phyloP scores from a whole-genome alignment of 345 rosid genomes.

The Populus davidiana region DNA sequence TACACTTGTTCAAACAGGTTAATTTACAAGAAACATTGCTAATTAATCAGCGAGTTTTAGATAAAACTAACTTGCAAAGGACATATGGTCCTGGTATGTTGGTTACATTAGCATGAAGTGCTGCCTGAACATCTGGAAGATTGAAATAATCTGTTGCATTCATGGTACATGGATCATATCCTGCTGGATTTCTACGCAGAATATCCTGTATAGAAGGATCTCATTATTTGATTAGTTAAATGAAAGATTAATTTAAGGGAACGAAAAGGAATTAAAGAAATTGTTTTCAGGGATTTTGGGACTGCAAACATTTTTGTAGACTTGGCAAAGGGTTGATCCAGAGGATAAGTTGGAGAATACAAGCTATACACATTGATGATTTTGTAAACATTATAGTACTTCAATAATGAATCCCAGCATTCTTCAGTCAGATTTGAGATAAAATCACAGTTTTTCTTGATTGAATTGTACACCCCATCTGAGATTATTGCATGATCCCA shows the following conservation, averaged over 20 bases:
- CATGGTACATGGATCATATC: conserved; percentile 14
- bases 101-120: conserved; percentile 19
- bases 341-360: too few species aligned
- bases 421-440: too few species aligned
- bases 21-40: not conserved
- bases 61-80: conserved; percentile 12
- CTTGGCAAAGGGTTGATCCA: too few species aligned
- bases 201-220: not conserved
- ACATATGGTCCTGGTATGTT: conserved; percentile 6
- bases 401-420: too few species aligned
- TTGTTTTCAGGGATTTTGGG: too few species aligned
- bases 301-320: too few species aligned
- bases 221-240: too few species aligned
- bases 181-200: not conserved
- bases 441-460: not conserved
- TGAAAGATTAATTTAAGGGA: too few species aligned
- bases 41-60: not conserved
- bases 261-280: too few species aligned
- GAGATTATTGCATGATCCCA: not conserved
- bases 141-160: conserved; percentile 6
- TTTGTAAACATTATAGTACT: too few species aligned
- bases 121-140: conserved; percentile 20
- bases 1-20: not conserved
- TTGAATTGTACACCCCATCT: not conserved
- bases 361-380: too few species aligned